A percentile compares a stretch with the other conserved stretches of the same genome.
Conservation (phyloP, 495 filamentous ascomycete species). For the Astrothelium macrocarpum region DNA sequence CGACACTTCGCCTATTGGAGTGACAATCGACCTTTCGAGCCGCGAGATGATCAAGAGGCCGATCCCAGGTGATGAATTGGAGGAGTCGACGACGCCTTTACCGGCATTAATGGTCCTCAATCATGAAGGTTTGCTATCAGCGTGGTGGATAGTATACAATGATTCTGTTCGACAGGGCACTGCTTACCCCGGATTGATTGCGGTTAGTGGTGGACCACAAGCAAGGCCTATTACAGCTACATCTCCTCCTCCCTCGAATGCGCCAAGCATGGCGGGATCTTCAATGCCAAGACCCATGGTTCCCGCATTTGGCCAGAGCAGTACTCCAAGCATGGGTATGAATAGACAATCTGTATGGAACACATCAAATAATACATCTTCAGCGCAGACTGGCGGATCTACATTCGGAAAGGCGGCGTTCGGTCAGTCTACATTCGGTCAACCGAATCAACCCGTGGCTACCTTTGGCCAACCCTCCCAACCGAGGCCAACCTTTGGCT, state of each 20-base stretch:
- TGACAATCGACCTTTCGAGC: conserved; percentile 71
- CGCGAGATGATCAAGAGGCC: conserved; percentile 64
- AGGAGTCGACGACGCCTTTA: conserved; percentile 70
- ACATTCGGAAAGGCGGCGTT: conserved; percentile 25
- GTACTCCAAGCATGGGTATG: conserved; percentile 16
- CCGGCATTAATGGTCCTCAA: conserved; percentile 82
- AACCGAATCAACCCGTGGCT: neutral
- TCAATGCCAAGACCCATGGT: conserved; percentile 9
- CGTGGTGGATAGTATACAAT: conserved; percentile 88
- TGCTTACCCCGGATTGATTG: conserved; percentile 59
- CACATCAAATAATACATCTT: conserved; percentile 7
- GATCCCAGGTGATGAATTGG: conserved; percentile 58
- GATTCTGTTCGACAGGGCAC: conserved; percentile 68
- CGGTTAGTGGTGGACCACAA: conserved; percentile 30
- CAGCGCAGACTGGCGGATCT: conserved; percentile 9
- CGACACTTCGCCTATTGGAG: conserved; percentile 72
- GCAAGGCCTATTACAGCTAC: conserved; percentile 20
- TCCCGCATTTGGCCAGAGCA: conserved; percentile 23
- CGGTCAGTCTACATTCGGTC: conserved; percentile 1
- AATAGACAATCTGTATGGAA: conserved; percentile 19
- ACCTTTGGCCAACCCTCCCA: conserved; percentile 12
- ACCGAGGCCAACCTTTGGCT: conserved; percentile 6
- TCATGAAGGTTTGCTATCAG: conserved; percentile 71
- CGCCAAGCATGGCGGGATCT: conserved; percentile 10
- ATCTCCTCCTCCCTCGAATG: conserved; percentile 14